Evolutionary conservation across 345 rosid species (phyloP), one percentile per base, ranked within the genome.

Genomic region (Aethionema arabicum): DNA sequence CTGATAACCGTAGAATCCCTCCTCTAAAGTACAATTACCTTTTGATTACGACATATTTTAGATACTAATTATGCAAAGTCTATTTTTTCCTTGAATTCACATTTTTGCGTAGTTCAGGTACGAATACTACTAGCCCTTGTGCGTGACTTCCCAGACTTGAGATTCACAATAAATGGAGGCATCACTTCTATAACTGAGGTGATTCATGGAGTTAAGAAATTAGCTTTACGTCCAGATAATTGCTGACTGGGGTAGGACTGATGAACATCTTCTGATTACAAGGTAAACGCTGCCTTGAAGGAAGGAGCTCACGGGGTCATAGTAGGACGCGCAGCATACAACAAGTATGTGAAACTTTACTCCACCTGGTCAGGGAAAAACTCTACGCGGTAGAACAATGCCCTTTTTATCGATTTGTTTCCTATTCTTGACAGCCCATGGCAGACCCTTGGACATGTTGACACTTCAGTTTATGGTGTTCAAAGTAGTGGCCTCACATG

Each of bases 291-390:
- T 45, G 99, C 95, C 32, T 64, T 85, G 50, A 74, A 53, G 54
- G 82, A 84, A 77, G 99, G 97, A 77, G 97, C 99, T 60, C 87
- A 93, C 10, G 87, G 89, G 56, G 99, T 87, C 58, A 93, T 93
- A 97, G 81, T 93, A 57, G 99, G 99, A 29, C 97, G 97, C 44
- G 96, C 99, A 74, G 99, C 99, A 59, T 93, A 79, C 61, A 71
- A 86, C 58, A 77, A 85, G 99, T 93, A 82, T 50, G 96, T 76
- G 40, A 14, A 61, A 32, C n/a, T 15, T 44, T 57, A 44, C n/a
- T 58, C 8, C 9, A 14, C 3, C 39, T 70, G 58, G 16, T 62
- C 31, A 47, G 52, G 55, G 27, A 21, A 21, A 21, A 21, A 21
- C 27, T n/a, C 27, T 21, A 21, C 27, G 52, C 37, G n/a, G 56